Evolutionary conservation across 2,329 filamentous ascomycete species (phyloP).

Genomic region (Hymenoscyphus salicellus): DNA sequence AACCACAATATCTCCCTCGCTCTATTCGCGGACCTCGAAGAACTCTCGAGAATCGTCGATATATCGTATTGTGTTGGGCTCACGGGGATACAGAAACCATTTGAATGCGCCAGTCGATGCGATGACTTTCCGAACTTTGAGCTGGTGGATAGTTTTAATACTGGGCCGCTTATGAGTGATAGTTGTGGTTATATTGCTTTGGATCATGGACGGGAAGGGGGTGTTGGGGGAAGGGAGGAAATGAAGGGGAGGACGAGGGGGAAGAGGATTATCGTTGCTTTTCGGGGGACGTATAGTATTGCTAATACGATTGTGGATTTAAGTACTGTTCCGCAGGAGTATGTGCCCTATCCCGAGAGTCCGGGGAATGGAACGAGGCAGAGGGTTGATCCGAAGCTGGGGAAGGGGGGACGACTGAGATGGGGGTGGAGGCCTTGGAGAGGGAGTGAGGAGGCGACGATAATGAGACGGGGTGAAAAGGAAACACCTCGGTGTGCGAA

Average conservation of each 20-base stretch:
- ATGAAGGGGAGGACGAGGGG: too few species aligned
- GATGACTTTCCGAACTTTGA: slow-evolving; percentile 77
- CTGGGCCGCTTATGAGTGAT: slow-evolving; percentile 79
- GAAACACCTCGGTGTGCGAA: slow-evolving; percentile 60
- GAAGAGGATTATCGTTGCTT: slow-evolving; percentile 73
- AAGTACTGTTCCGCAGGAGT: slow-evolving; percentile 83
- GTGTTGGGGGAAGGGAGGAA: too few species aligned
- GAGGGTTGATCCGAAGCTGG: slow-evolving; percentile 13
- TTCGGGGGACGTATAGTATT: slow-evolving; percentile 91
- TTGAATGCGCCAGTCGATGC: slow-evolving; percentile 81
- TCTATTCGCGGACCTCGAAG: slow-evolving; percentile 80
- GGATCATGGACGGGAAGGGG: slow-evolving; percentile 57
- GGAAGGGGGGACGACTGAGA: slow-evolving; percentile 20
- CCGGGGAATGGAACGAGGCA: slow-evolving; percentile 39
- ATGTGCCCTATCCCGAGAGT: slow-evolving; percentile 72
- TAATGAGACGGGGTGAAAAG: not conserved
- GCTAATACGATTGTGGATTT: slow-evolving; percentile 88
- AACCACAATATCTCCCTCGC: slow-evolving; percentile 49
- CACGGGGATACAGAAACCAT: slow-evolving; percentile 78
- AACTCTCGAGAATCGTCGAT: slow-evolving; percentile 86
- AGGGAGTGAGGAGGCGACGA: not conserved
- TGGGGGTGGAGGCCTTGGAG: slow-evolving; percentile 17
- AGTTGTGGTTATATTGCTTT: slow-evolving; percentile 91
- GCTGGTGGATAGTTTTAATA: slow-evolving; percentile 82
- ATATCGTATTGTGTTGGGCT: slow-evolving; percentile 90